A percentile compares a stretch with the other conserved stretches of the same genome.
Evolutionary conservation across 768 basidiomycete genomes (phyloP).

Genomic region (Collybia mongolica): DNA sequence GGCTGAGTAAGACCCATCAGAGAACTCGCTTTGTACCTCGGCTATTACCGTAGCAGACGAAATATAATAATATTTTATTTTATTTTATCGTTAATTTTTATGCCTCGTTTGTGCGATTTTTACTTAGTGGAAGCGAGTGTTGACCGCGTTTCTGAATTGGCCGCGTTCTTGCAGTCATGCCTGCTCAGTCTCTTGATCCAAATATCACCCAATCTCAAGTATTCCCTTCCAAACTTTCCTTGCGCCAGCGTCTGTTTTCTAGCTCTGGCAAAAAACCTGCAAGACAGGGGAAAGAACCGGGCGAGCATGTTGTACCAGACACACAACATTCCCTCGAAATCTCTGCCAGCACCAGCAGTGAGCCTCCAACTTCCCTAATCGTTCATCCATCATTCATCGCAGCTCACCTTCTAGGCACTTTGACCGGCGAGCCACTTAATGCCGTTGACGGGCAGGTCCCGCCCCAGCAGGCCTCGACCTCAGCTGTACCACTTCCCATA

Average conservation of each 20-base stretch:
- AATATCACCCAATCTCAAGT: constrained; percentile 6
- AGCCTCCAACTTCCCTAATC: constrained; percentile 4
- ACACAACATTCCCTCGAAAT: constrained; percentile 18
- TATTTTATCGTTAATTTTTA: no score
- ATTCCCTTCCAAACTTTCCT: constrained; percentile 21
- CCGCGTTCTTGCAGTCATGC: constrained; percentile 3
- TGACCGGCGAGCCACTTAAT: constrained; percentile 15
- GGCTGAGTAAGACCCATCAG: constrained; percentile 36
- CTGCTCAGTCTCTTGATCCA: constrained; percentile 10
- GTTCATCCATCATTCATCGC: neutral
- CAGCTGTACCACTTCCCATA: constrained; percentile 11
- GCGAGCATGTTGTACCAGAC: constrained; percentile 6
- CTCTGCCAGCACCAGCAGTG: constrained; percentile 25
- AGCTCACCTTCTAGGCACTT: constrained; percentile 15
- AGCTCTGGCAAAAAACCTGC: constrained; percentile 17
- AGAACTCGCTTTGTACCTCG: constrained; percentile 12
- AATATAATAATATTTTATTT: no score
- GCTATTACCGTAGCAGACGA: constrained; percentile 1
- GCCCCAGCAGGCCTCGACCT: constrained; percentile 8
- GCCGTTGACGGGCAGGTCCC: constrained; percentile 21
- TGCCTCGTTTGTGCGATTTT: constrained; percentile 11
- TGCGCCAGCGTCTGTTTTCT: constrained; percentile 32
- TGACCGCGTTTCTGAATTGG: neutral
- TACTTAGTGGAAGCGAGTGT: no score
- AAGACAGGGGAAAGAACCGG: constrained; percentile 16